Conservation (phyloP, 2,329 filamentous ascomycete genomes). For the Biscogniauxia sp. region DNA sequence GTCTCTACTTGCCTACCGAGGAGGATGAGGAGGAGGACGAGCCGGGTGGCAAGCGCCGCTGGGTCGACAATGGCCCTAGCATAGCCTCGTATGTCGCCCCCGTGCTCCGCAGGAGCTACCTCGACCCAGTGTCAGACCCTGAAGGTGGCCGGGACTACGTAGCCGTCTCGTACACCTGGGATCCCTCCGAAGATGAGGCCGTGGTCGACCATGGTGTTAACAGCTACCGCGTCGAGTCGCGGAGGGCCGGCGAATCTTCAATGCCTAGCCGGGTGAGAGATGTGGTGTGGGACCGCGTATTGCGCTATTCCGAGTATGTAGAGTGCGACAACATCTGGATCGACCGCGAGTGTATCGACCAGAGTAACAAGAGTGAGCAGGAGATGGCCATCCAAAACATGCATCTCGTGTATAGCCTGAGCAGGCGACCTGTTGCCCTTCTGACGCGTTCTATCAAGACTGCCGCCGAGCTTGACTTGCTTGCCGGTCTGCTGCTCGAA, state of each 20-base stretch:
- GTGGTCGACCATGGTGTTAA: slow-evolving; percentile 12
- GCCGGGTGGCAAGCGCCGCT: slow-evolving; percentile 26
- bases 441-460: slow-evolving; percentile 26
- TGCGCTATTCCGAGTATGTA: slow-evolving; percentile 25
- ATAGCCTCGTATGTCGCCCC: slow-evolving; percentile 14
- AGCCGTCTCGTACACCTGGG: slow-evolving; percentile 32
- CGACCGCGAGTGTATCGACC: slow-evolving; percentile 30
- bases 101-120: slow-evolving; percentile 22
- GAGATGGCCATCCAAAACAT: slow-evolving; percentile 31
- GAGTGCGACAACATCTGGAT: slow-evolving; percentile 30
- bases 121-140: slow-evolving; percentile 22
- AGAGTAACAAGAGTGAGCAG: slow-evolving; percentile 24
- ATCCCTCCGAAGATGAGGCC: slow-evolving; percentile 24
- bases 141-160: slow-evolving; percentile 25
- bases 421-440: slow-evolving; percentile 26
- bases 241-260: slow-evolving; percentile 18
- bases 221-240: slow-evolving; percentile 25
- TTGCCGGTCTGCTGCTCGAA: slow-evolving; percentile 22
- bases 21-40: slow-evolving; percentile 17
- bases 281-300: slow-evolving; percentile 24
- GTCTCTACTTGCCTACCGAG: slow-evolving; percentile 21
- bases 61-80: slow-evolving; percentile 20
- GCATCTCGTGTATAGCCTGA: slow-evolving; percentile 31
- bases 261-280: slow-evolving; percentile 26
- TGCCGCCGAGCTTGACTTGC: slow-evolving; percentile 23